Evolutionary conservation across 805 yeast species (phyloP), one percentile per base, ranked within the genome.

Genomic region (Ogataea dorogensis): DNA sequence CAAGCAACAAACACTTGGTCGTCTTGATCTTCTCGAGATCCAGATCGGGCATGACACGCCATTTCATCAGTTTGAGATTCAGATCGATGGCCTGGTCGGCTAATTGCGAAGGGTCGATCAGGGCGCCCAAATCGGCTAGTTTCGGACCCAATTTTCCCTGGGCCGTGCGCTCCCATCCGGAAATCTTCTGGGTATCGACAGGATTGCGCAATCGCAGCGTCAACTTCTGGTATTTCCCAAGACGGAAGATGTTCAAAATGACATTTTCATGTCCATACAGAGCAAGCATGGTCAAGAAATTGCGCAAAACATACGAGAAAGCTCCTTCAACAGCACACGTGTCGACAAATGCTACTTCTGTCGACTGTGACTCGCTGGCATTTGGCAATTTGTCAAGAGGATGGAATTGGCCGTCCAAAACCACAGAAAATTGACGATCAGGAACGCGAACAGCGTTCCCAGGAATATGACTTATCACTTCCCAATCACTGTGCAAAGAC

Each of bases 71-170:
- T 62, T 86, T 86, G 40, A 93, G 66, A 54, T 93, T 93, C 38
- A 93, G 70, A 57, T 89, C 96, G 5, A 88, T 89, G 0, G 97
- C 91, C 59, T 94, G 98, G 42, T 82, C 85, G 0, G 96, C 91
- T 15, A 93, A 65, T 46, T 83, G 80, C 9, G 68, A 45, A 0
- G 98, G 98, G 56, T 91, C 80, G 23, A 91, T 77, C 28, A 93
- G 65, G 0, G 87, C 63, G 1, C 93, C 88, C 36, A 93, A 59
- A 56, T 94, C 93, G 0, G 95, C 88, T 14, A 81, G 47, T 52
- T 87, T 86, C 1, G 98, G 96, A 0, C 82, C 81, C 10, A 89
- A 64, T 49, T 80, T 81, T 1, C 86, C 87, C 26, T 69, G 73
- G 5, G 70, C 61, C 17, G 87, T 86, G 43, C 93, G 73, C 52